Evolutionary conservation across 768 basidiomycete species (phyloP).

Genomic region (Lepiota venenata): DNA sequence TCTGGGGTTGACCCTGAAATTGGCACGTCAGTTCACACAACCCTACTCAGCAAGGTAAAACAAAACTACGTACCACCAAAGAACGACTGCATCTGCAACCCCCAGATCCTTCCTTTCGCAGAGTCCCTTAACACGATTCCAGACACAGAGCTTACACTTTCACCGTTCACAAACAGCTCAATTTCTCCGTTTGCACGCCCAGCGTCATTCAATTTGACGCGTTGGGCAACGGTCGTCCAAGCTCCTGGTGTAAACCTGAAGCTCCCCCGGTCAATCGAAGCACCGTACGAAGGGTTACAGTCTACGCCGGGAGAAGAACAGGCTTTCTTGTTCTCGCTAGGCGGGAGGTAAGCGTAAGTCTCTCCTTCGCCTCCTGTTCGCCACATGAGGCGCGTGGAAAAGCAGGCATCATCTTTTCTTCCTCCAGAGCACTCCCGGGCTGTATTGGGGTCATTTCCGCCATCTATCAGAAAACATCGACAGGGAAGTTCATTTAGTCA

Average conservation of each 20-base stretch:
- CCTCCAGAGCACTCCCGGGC: conserved; percentile 64
- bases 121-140: conserved; percentile 2
- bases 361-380: conserved; percentile 55
- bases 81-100: conserved; percentile 11
- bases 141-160: conserved; percentile 15
- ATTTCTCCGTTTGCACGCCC: conserved; percentile 68
- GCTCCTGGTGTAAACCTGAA: conserved; percentile 58
- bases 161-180: conserved; percentile 59
- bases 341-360: conserved; percentile 69
- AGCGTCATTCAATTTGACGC: conserved; percentile 69
- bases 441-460: conserved; percentile 45
- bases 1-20: not conserved
- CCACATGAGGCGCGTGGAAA: conserved; percentile 72
- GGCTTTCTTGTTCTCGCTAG: conserved; percentile 40
- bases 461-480: conserved; percentile 32
- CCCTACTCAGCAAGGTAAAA: not conserved
- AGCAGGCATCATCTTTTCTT: conserved; percentile 50
- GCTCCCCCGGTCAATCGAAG: conserved; percentile 63
- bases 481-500: conserved; percentile 3
- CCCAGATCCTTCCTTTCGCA: conserved; percentile 4
- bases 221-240: conserved; percentile 65
- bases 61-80: conserved; percentile 7
- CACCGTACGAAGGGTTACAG: conserved; percentile 60
- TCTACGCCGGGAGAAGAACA: conserved; percentile 47
- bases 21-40: not conserved